Evolutionary conservation across 371 early-diverging fungal species (phyloP), one percentile per base, ranked within the genome.

Genomic region (Parasitella parasitica): DNA sequence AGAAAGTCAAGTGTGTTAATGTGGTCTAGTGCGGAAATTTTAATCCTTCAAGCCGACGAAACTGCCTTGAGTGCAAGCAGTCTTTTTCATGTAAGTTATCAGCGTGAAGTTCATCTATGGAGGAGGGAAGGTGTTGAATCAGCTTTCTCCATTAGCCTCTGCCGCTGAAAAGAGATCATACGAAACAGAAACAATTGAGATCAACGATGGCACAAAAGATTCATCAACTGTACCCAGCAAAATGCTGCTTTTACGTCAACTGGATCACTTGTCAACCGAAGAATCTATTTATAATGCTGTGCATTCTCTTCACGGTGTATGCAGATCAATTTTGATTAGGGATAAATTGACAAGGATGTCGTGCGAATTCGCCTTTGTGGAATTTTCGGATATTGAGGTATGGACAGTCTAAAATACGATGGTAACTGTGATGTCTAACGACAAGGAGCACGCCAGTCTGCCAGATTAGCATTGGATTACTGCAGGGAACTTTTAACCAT

Each of bases 281-380:
- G 85, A 87, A 60, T 69, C 71, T 20, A 70, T 87, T 18, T 72
- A 61, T 41, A 51, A 67, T 8, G 72, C 71, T 4, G 63, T 74
- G 3, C 41, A 57, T 30, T 22, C 59, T 28, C 66, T 73, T 32
- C 51, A 61, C n/a, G 78, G 76, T 4, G 39, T 77, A 8, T 60
- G 64, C 24, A 72, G 81, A 2, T 65, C 68, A 6, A 59, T 80
- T 0, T 50, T 87, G n/a, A 76, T 87, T 28, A 69, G 76, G 37
- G 87, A 85, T 54, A 77, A 85, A 22, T n/a, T 75, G 57, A 82
- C 81, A 18, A 72, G 74, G 22, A 73, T 83, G 67, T 82, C 83
- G 18, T 81, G 78, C 54, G 84, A 82, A 26, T 87, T 83, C 64
- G 86, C 81, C 2, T 86, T 86, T 73, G 60, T 81, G 13, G 85